These are phyloP conservation scores for Circinella minor DNA, from an alignment of 371 early-diverging fungal genomes.

Conservation along the genomic window DNA sequence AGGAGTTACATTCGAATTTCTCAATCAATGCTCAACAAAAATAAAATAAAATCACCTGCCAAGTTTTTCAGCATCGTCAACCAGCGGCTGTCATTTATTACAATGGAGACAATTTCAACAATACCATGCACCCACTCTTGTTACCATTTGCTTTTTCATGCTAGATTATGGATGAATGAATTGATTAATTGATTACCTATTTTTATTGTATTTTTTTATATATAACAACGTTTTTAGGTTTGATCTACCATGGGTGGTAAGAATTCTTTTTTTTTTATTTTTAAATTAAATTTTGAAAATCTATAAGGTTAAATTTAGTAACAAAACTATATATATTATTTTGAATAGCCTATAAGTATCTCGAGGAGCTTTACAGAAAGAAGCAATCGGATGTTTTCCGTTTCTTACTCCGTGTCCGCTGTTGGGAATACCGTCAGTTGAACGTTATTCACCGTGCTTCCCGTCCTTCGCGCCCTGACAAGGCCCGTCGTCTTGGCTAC, in stretches of 20 bases:
- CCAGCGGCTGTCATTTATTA: background rate
- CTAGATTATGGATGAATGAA: background rate
- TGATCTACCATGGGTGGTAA: slow-evolving; percentile 32
- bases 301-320: background rate
- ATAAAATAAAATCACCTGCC: too few species aligned
- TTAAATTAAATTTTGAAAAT: background rate
- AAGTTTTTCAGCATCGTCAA: too few species aligned
- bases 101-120: background rate
- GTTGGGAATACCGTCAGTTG: slow-evolving; percentile 99
- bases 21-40: too few species aligned
- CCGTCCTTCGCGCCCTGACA: slow-evolving; percentile 98
- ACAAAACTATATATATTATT: background rate
- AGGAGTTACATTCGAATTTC: too few species aligned
- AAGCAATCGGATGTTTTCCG: slow-evolving; percentile 99
- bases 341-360: slow-evolving; percentile 85
- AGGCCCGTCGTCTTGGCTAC: slow-evolving; percentile 99
- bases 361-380: slow-evolving; percentile 98
- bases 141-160: background rate
- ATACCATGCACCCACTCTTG: background rate
- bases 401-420: slow-evolving; percentile 97
- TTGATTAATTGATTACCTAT: background rate
- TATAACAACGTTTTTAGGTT: background rate
- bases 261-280: slow-evolving; percentile 1
- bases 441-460: slow-evolving; percentile 97
- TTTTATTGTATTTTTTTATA: background rate